phyloP scores from a whole-genome alignment of 495 filamentous ascomycete genomes.

The Penicillium maclennaniae region DNA sequence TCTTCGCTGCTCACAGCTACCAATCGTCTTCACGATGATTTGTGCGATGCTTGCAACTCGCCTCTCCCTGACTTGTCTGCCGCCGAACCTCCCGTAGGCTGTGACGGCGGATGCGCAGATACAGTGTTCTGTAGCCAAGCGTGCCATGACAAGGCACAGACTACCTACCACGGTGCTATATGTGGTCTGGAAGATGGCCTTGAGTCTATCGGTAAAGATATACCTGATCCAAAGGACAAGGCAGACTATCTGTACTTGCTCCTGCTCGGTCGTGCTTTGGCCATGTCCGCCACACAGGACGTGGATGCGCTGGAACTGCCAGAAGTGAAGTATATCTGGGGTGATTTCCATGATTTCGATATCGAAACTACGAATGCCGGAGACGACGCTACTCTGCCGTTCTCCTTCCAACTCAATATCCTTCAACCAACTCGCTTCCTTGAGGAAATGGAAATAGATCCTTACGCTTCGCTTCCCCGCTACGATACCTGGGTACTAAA shows the following conservation, averaged over 20 bases:
- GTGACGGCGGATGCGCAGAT: constrained; percentile 67
- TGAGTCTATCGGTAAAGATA: constrained; percentile 76
- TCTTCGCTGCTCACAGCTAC: constrained; percentile 78
- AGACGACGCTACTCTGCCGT: constrained; percentile 58
- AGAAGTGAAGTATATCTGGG: constrained; percentile 92
- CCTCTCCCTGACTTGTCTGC: constrained; percentile 61
- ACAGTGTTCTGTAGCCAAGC: constrained; percentile 78
- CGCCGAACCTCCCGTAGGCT: constrained; percentile 49
- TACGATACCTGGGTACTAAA: constrained; percentile 94
- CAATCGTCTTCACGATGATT: constrained; percentile 70
- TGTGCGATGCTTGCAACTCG: constrained; percentile 79
- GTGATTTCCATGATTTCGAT: constrained; percentile 58
- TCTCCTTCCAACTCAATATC: constrained; percentile 83
- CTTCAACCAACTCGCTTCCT: constrained; percentile 78
- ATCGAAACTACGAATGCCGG: neutral
- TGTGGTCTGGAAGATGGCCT: constrained; percentile 74
- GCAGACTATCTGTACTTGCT: constrained; percentile 76
- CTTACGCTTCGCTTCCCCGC: constrained; percentile 58
- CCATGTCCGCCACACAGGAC: constrained; percentile 80
- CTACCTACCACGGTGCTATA: constrained; percentile 76
- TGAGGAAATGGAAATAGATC: constrained; percentile 86
- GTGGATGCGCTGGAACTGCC: constrained; percentile 77
- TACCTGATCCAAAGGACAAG: constrained; percentile 61
- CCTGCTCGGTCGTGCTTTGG: constrained; percentile 72
- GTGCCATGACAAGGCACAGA: constrained; percentile 69